Evolutionary conservation across 225 moss, liverwort and hornwort species (phyloP), one percentile per base, ranked within the genome.

Genomic region (Sphagnum contortum): DNA sequence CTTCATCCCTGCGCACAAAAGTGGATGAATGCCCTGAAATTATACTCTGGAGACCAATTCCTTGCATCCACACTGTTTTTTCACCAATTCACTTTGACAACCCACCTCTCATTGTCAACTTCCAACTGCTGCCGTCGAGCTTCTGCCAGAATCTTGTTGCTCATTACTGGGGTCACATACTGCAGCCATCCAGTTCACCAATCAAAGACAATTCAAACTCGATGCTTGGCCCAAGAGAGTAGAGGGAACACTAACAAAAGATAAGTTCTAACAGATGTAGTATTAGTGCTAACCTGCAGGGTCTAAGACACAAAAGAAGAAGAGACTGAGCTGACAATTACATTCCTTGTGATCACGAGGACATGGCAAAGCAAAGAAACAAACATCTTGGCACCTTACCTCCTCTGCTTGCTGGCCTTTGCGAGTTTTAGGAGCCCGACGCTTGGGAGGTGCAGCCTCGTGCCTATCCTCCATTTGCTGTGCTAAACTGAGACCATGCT

Each of bases 71-170:
- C 29, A 29, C 29, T 29, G 29, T 29, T 29, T 29, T 29, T 29
- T 52, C 52, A 52, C 52, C 52, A 52, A 6, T 52, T 52, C 52
- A 52, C 6, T 6, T 5, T 52, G 52, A 6, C 52, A 52, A 6
- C 14, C 12, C 50, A 92, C 95, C 90, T 85, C 60, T 93, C 96
- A 62, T 87, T 87, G 48, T 98, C 87, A 56, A 93, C 81, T 77
- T 98, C 93, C 67, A 89, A 52, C 71, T 98, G 93, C 72, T 98
- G 96, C 73, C 76, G 81, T 68, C 91, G 82, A 3, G 96, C 96
- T 80, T 89, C 96, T 57, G 73, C 83, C 44, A 98, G 71, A 61
- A 93, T 98, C 71, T 86, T 91, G 51, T 76, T 91, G 66, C 92
- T 98, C 50, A 87, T 86, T 44, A 80, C 87, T 12, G 87, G 81